Base-by-base conservation (phyloP, 768 basidiomycete species). In the Hygrophorus pudorinus region DNA sequence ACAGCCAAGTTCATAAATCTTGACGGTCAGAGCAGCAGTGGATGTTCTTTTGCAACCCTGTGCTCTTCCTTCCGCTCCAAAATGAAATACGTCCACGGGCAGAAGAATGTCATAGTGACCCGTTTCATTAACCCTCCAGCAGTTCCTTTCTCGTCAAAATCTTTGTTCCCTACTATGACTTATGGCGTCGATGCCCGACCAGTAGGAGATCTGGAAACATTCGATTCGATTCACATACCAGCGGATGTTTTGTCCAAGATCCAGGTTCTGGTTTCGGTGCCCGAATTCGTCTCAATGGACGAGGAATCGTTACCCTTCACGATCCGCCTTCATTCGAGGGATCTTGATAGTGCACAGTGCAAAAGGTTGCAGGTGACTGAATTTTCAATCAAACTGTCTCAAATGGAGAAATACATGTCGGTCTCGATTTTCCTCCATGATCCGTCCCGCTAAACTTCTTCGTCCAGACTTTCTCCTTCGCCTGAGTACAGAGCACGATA, bases 321-420 rank as follows among this genome's bases (percentile, higher is more conserved):
- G 10, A 50, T 90, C 24, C 75, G 80, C 28, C 54, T 90, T 36
- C 74, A 80, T 16, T 73, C 78, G 11, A 66, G 73, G 42, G 71
- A 67, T 44, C 55, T 85, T 45, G 55, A 67, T 1, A 62, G 62
- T 24, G 64, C 59, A 5, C 65, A 79, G 29, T 73, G 79, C 53
- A 63, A 70, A 49, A 71, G 70, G 34, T 57, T 91, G 12, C 75
- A 72, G 45, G 54, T 87, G 14, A 65, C 69, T 18, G 72, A 68
- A 5, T 72, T 89, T 48, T 60, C 65, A 5, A 59, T 81, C 4
- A 70, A 81, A 44, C 51, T 86, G 21, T 58, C 73, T 28, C 87
- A 91, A 49, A 60, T 64, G 32, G 87, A 90, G 53, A 69, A 69
- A 42, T 81, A 71, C 60, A 70, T 81, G 86, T 86, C 53, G 28